phyloP scores from a whole-genome alignment of 345 rosid species.

The Ailanthus altissimus region DNA sequence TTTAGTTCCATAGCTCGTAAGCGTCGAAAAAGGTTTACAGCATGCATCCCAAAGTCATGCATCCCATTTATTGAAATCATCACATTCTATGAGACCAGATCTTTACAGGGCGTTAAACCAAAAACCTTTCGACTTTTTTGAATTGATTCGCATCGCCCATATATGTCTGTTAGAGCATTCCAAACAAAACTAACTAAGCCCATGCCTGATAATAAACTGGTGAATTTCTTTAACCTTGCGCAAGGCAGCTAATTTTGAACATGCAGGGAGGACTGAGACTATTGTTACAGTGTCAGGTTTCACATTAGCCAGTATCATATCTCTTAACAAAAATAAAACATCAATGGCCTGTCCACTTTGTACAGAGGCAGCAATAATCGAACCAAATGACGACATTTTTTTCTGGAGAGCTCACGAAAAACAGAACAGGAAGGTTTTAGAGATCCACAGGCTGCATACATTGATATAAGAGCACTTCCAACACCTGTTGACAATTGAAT shows the following conservation, averaged over 20 bases:
- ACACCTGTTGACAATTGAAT: conserved; percentile 27
- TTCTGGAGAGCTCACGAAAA: conserved; percentile 32
- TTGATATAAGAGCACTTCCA: conserved; percentile 37
- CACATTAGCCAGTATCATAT: conserved; percentile 30
- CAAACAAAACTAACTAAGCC: conserved; percentile 31
- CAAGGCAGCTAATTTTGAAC: conserved; percentile 41
- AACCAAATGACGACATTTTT: conserved; percentile 39
- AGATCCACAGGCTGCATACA: conserved; percentile 34
- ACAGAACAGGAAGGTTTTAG: conserved; percentile 26
- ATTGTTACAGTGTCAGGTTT: conserved; percentile 38
- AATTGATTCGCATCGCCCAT: conserved; percentile 35
- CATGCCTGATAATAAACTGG: conserved; percentile 35
- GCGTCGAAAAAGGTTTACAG: conserved; percentile 32
- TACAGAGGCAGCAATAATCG: conserved; percentile 33
- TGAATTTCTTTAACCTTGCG: conserved; percentile 48
- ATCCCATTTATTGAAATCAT: conserved; percentile 36
- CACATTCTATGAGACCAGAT: conserved; percentile 33
- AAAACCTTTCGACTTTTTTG: conserved; percentile 29
- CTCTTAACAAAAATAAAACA: conserved; percentile 34
- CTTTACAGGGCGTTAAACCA: conserved; percentile 24
- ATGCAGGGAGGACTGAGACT: conserved; percentile 41
- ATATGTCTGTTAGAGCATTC: conserved; percentile 32
- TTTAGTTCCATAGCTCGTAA: conserved; percentile 24
- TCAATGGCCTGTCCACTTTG: conserved; percentile 23
- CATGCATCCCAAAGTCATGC: conserved; percentile 32